Conservation (phyloP, 345 rosid species). For the Salix arbutifolia region DNA sequence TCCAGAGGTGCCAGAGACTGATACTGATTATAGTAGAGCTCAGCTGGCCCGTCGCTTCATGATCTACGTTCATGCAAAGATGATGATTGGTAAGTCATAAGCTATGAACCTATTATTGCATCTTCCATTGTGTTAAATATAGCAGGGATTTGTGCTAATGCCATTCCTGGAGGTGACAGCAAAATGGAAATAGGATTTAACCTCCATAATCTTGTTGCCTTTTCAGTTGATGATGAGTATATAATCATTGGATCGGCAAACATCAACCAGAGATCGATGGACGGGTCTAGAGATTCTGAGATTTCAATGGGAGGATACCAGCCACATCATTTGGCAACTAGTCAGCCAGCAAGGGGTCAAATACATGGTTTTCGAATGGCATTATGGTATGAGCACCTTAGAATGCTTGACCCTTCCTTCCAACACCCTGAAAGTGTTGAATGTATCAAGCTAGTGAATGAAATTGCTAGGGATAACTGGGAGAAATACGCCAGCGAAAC, state of each 20-base stretch:
- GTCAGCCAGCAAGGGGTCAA: constrained; percentile 38
- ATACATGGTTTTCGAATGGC: constrained; percentile 58
- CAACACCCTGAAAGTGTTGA: constrained; percentile 33
- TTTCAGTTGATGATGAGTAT: constrained; percentile 83
- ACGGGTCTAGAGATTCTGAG: constrained; percentile 77
- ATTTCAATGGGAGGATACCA: constrained; percentile 89
- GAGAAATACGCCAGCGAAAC: constrained; percentile 27
- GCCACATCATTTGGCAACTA: constrained; percentile 45
- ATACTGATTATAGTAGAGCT: constrained; percentile 58
- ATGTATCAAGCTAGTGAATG: constrained; percentile 39
- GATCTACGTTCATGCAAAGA: constrained; percentile 87
- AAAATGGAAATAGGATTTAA: neutral
- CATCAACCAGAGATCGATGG: constrained; percentile 91
- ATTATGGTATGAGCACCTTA: constrained; percentile 62
- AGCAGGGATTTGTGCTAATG: no score
- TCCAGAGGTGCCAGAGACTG: constrained; percentile 40
- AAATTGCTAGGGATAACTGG: constrained; percentile 42
- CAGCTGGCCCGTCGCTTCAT: constrained; percentile 72
- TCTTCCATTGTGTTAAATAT: no score
- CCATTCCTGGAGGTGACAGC: no score
- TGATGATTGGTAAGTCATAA: constrained; percentile 62
- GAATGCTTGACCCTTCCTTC: constrained; percentile 5
- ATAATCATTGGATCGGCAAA: constrained; percentile 87
- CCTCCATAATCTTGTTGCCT: neutral
- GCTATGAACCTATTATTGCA: no score